Conservation (phyloP, 768 basidiomycete genomes). For the Auriscalpium orientale region DNA sequence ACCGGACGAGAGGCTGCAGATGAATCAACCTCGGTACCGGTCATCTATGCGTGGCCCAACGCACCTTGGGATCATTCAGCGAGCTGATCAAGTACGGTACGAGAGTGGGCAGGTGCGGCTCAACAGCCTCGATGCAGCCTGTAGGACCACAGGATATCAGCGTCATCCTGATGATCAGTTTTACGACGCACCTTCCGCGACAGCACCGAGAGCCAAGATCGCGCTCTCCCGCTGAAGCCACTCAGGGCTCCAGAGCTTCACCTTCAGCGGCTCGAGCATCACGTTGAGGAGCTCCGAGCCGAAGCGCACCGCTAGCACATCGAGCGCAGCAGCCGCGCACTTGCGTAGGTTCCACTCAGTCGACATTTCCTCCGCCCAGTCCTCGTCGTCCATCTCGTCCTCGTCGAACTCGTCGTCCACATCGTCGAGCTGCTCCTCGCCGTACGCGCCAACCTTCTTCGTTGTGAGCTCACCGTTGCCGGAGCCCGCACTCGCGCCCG, state of each 20-base stretch:
- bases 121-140: constrained; percentile 96
- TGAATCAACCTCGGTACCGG: too few species aligned
- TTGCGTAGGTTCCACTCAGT: constrained; percentile 99
- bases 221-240: constrained; percentile 96
- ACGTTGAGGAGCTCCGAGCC: constrained; percentile 84
- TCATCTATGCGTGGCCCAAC: constrained; percentile 5
- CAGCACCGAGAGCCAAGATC: constrained; percentile 91
- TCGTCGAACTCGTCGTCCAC: constrained; percentile 76
- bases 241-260: constrained; percentile 85
- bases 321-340: constrained; percentile 94
- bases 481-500: background rate
- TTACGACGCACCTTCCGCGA: constrained; percentile 80
- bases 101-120: constrained; percentile 89
- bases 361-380: constrained; percentile 93
- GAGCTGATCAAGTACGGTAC: constrained; percentile 90
- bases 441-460: constrained; percentile 53
- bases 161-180: background rate
- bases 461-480: constrained; percentile 17
- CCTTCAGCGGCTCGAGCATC: constrained; percentile 82
- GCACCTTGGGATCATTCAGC: constrained; percentile 85
- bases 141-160: constrained; percentile 2
- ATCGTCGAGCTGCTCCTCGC: constrained; percentile 73
- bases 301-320: constrained; percentile 93
- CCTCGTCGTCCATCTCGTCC: constrained; percentile 79
- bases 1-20: constrained; percentile 84